These are phyloP conservation scores for Saksenaea oblongispora DNA, from an alignment of 371 early-diverging fungal species.

Conservation along the genomic window DNA sequence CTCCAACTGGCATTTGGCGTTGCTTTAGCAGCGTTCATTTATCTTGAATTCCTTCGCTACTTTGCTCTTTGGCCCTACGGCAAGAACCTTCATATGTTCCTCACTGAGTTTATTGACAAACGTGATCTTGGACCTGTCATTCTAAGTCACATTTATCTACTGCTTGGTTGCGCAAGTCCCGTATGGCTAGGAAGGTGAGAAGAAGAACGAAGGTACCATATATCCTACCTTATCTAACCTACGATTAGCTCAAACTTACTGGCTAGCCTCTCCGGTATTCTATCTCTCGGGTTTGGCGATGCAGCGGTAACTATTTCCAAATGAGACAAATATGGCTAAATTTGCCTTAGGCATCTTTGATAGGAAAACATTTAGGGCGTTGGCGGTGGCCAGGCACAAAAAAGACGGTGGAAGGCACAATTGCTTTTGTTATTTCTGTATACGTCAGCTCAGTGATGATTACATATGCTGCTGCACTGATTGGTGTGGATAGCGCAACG, in stretches of 20 bases:
- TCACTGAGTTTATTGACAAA: conserved; percentile 78
- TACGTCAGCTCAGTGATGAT: conserved; percentile 48
- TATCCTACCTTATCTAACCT: not conserved
- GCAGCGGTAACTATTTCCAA: conserved; percentile 55
- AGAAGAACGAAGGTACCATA: not conserved
- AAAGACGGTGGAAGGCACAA: conserved; percentile 90
- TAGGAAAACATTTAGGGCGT: conserved; percentile 77
- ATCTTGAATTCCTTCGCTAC: conserved; percentile 79
- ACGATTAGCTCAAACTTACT: conserved; percentile 38
- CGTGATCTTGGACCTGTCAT: conserved; percentile 82
- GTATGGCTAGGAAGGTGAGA: conserved; percentile 80
- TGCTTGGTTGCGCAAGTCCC: conserved; percentile 88
- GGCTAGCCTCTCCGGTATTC: conserved; percentile 75
- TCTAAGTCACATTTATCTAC: conserved; percentile 86
- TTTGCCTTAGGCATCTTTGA: conserved; percentile 70
- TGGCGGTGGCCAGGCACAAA: conserved; percentile 72
- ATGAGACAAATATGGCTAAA: not conserved
- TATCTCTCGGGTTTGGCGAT: conserved; percentile 89
- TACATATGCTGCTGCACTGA: conserved; percentile 22
- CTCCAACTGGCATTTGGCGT: conserved; percentile 83
- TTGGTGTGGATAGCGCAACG: conserved; percentile 26
- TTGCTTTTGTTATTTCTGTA: conserved; percentile 73
- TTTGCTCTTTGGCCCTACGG: conserved; percentile 76
- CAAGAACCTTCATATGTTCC: conserved; percentile 66
- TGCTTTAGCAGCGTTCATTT: conserved; percentile 70